Conservation (phyloP, 176 grass and related monocot species). For the Oryza glaberrima region DNA sequence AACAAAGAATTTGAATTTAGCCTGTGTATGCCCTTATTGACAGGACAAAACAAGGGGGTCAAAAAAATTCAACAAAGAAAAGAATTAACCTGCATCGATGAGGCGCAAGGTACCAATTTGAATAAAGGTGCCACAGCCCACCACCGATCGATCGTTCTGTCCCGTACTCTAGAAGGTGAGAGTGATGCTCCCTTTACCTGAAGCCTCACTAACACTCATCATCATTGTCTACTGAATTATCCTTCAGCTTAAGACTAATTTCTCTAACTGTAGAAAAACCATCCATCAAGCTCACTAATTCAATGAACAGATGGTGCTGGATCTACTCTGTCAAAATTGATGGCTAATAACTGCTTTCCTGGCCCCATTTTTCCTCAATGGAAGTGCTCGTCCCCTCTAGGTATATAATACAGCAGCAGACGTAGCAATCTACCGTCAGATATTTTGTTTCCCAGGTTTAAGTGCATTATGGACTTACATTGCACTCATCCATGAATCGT, state of each 20-base stretch:
- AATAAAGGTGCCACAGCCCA: constrained; percentile 56
- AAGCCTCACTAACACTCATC: constrained; percentile 41
- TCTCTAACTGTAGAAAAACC: constrained; percentile 58
- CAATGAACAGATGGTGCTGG: constrained; percentile 65
- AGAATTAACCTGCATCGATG: constrained; percentile 62
- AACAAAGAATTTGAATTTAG: constrained; percentile 82
- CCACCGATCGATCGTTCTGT: constrained; percentile 42
- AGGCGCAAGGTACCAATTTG: constrained; percentile 51
- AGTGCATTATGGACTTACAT: constrained; percentile 75
- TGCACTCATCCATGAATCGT: constrained; percentile 94
- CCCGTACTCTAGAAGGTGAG: constrained; percentile 48
- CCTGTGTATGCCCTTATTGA: constrained; percentile 71
- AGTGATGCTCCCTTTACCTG: constrained; percentile 55
- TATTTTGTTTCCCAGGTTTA: constrained; percentile 40
- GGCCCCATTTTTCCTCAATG: constrained; percentile 11
- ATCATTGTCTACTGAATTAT: constrained; percentile 53
- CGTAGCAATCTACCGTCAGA: constrained; percentile 51
- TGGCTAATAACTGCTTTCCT: constrained; percentile 49
- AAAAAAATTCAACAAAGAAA: constrained; percentile 61
- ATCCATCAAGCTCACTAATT: constrained; percentile 64
- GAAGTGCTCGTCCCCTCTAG: constrained; percentile 38
- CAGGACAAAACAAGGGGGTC: constrained; percentile 52
- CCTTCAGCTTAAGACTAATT: constrained; percentile 55
- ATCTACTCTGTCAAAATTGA: constrained; percentile 75
- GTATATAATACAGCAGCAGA: constrained; percentile 68